A percentile compares a stretch with the other conserved stretches of the same genome.
Conservation (phyloP, 2,329 filamentous ascomycete genomes). For the Aspergillus spinulosporus region DNA sequence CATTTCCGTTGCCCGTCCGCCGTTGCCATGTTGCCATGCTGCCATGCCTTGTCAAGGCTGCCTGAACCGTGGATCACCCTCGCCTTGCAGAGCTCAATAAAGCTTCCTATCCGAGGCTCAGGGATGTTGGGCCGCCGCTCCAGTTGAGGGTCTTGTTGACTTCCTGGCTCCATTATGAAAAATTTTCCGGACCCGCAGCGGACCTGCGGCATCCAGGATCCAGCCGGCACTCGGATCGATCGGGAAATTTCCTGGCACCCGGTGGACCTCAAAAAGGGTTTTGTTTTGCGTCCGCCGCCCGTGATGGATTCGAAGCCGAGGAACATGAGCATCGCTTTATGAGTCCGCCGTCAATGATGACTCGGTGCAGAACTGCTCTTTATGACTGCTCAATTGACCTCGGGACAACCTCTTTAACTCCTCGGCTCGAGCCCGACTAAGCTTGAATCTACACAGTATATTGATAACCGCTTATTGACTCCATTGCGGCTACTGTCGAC, state of each 20-base stretch:
- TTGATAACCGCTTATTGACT: not conserved
- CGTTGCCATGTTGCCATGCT: no score
- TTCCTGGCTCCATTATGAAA: not conserved
- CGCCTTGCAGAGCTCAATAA: slow-evolving; percentile 1
- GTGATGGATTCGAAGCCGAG: no score
- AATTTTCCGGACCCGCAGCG: slow-evolving; percentile 6
- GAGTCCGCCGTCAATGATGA: no score
- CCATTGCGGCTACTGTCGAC: not conserved
- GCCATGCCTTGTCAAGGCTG: not conserved
- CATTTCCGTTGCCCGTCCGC: no score
- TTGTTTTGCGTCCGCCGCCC: not conserved
- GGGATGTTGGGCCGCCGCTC: not conserved
- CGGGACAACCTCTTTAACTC: no score
- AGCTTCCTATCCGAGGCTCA: slow-evolving; percentile 1
- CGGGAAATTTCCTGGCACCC: not conserved
- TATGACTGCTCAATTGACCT: no score
- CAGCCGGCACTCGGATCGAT: slow-evolving; percentile 2
- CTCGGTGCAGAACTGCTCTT: no score
- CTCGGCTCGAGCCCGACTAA: no score
- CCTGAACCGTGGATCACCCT: slow-evolving; percentile 5
- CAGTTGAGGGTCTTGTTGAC: not conserved
- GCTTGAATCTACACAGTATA: not conserved
- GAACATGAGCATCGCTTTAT: no score
- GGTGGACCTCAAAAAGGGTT: not conserved
- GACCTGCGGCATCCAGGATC: not conserved